Conservation (phyloP, 805 yeast genomes). For the Wickerhamomyces bovis region DNA sequence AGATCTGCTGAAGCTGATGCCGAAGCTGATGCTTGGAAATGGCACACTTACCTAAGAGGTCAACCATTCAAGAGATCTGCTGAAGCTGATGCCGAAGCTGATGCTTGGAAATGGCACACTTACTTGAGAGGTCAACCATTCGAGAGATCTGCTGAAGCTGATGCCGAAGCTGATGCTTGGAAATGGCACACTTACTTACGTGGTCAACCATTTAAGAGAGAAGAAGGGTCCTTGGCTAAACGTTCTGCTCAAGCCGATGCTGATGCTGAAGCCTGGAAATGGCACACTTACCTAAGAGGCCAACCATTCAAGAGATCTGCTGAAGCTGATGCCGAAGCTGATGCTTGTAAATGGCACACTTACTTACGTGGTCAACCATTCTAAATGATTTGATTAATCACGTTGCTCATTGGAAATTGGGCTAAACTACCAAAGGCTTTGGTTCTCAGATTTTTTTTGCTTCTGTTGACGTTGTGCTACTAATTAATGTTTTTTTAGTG, state of each 20-base stretch:
- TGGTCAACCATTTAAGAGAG: slow-evolving; percentile 20
- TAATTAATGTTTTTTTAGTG: not conserved
- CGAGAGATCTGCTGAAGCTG: slow-evolving; percentile 11
- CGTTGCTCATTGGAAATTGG: not conserved
- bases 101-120: slow-evolving; percentile 1
- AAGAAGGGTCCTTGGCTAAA: too few species aligned
- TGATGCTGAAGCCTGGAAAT: slow-evolving; percentile 19
- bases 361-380: slow-evolving; percentile 15
- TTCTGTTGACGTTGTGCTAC: not conserved
- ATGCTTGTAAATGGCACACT: slow-evolving; percentile 17
- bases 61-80: slow-evolving; percentile 19
- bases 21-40: slow-evolving; percentile 19
- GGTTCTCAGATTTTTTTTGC: not conserved
- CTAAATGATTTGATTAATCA: not conserved
- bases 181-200: slow-evolving; percentile 12
- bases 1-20: slow-evolving; percentile 17
- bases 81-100: slow-evolving; percentile 8
- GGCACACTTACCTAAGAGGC: slow-evolving; percentile 12
- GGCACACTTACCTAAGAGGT: slow-evolving; percentile 14
- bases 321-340: slow-evolving; percentile 18
- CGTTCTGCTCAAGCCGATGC: slow-evolving; percentile 18
- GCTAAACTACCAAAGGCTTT: not conserved
- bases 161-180: slow-evolving; percentile 21
- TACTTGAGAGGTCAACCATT: slow-evolving; percentile 5
- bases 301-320: slow-evolving; percentile 20